Evolutionary conservation across 768 basidiomycete genomes (phyloP).

Genomic region (Leccinum boreale): DNA sequence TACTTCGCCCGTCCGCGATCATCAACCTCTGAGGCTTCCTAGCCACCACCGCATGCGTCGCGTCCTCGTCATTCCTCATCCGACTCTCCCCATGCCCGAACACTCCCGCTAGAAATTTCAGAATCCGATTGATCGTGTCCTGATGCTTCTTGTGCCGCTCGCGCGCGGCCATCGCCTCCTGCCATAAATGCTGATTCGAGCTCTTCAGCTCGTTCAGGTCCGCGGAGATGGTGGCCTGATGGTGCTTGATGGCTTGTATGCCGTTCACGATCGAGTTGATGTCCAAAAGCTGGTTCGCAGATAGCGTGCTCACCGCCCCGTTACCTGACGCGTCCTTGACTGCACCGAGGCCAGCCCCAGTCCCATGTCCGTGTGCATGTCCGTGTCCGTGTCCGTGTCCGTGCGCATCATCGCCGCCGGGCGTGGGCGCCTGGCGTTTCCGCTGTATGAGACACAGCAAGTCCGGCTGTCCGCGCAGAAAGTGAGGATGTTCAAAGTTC

Average conservation of each 20-base stretch:
- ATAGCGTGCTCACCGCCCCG: slow-evolving; percentile 26
- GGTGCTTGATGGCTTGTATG: slow-evolving; percentile 83
- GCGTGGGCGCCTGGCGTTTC: slow-evolving; percentile 54
- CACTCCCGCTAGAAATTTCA: slow-evolving; percentile 91
- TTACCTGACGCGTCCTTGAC: slow-evolving; percentile 15
- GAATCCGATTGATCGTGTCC: slow-evolving; percentile 92
- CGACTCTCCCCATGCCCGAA: slow-evolving; percentile 60
- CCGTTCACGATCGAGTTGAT: slow-evolving; percentile 76
- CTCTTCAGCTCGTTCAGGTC: slow-evolving; percentile 87
- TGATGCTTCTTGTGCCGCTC: slow-evolving; percentile 88
- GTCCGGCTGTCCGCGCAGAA: slow-evolving; percentile 86
- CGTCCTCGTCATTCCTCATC: slow-evolving; percentile 33
- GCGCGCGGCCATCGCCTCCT: slow-evolving; percentile 77
- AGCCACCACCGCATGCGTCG: slow-evolving; percentile 44
- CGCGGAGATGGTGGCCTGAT: slow-evolving; percentile 87
- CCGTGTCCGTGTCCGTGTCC: not conserved
- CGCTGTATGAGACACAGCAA: slow-evolving; percentile 84
- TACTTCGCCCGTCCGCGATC: slow-evolving; percentile 55
- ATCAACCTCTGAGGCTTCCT: slow-evolving; percentile 56
- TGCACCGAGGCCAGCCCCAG: not conserved
- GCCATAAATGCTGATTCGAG: slow-evolving; percentile 89
- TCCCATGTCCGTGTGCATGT: not conserved
- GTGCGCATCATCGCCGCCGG: slow-evolving; percentile 33
- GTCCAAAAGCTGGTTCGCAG: slow-evolving; percentile 61
- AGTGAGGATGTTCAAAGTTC: slow-evolving; percentile 92